phyloP scores from a whole-genome alignment of 2,329 filamentous ascomycete species.

The Epichloe gansuensis region DNA sequence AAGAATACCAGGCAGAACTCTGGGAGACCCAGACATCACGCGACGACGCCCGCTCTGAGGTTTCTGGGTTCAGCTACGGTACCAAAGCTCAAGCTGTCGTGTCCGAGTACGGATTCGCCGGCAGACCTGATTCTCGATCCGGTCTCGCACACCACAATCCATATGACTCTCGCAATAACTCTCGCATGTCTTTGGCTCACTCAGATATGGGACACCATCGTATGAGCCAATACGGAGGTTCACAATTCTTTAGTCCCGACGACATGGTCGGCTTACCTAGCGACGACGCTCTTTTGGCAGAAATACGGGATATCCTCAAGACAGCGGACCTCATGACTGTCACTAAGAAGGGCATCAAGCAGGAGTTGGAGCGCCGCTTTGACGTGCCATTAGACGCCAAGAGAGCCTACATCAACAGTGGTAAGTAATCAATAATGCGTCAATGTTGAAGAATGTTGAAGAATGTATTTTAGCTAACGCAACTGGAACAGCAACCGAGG shows the following conservation, averaged over 20 bases:
- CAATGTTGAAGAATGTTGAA: no score
- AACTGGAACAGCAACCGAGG: conserved; percentile 51
- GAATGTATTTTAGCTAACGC: neutral
- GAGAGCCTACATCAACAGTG: conserved; percentile 86
- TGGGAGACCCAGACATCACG: conserved; percentile 89
- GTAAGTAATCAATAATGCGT: conserved; percentile 38
- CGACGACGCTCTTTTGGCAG: conserved; percentile 79
- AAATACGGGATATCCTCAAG: conserved; percentile 86
- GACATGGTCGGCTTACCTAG: conserved; percentile 67
- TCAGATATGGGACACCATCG: conserved; percentile 51
- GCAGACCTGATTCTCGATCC: conserved; percentile 43
- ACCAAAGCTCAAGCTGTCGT: conserved; percentile 59
- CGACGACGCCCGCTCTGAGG: conserved; percentile 68
- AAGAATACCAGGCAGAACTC: conserved; percentile 94
- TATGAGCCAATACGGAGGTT: conserved; percentile 47
- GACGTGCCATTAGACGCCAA: conserved; percentile 74
- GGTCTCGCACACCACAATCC: conserved; percentile 41
- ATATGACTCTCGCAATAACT: conserved; percentile 35
- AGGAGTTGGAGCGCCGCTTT: conserved; percentile 83
- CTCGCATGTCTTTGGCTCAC: conserved; percentile 68
- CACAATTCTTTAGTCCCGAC: conserved; percentile 46
- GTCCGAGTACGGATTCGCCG: conserved; percentile 58
- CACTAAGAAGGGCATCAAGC: conserved; percentile 96
- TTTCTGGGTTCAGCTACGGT: conserved; percentile 88
- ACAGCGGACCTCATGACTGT: conserved; percentile 94